phyloP scores from a whole-genome alignment of 2,329 filamentous ascomycete genomes.

The Zymoseptoria ardabiliae region DNA sequence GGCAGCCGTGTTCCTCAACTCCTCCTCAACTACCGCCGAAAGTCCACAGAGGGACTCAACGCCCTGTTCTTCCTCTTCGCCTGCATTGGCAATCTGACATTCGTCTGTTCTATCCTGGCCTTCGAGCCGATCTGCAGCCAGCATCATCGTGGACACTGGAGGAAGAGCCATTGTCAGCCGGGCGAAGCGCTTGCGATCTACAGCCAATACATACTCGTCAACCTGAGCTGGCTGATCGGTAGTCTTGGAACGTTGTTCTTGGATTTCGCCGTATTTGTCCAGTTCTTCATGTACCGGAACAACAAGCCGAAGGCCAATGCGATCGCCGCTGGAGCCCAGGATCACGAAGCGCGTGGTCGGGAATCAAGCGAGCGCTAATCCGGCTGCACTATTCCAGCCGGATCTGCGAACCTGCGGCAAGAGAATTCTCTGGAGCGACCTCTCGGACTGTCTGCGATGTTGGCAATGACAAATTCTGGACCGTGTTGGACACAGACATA shows the following conservation, averaged over 20 bases:
- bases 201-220: constrained; percentile 76
- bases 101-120: constrained; percentile 83
- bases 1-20: constrained; percentile 85
- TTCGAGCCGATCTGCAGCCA: constrained; percentile 66
- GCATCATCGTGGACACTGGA: constrained; percentile 27
- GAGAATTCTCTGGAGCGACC: no score
- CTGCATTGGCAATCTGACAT: constrained; percentile 89
- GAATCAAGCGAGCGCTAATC: constrained; percentile 19
- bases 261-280: constrained; percentile 78
- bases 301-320: constrained; percentile 21
- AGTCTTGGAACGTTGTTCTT: constrained; percentile 80
- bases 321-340: constrained; percentile 9
- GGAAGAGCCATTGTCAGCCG: constrained; percentile 46
- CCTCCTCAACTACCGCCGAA: constrained; percentile 82
- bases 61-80: constrained; percentile 96
- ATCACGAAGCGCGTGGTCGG: constrained; percentile 24
- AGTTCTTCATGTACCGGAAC: constrained; percentile 77
- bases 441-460: no score
- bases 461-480: no score
- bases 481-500: no score
- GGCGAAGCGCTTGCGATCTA: constrained; percentile 65
- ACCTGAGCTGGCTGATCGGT: constrained; percentile 82
- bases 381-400: neutral
- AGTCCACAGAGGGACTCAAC: constrained; percentile 86
- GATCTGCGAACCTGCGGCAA: no score